Evolutionary conservation across 345 rosid genomes (phyloP), one percentile per base, ranked within the genome.

Genomic region (Dipteronia sinensis): DNA sequence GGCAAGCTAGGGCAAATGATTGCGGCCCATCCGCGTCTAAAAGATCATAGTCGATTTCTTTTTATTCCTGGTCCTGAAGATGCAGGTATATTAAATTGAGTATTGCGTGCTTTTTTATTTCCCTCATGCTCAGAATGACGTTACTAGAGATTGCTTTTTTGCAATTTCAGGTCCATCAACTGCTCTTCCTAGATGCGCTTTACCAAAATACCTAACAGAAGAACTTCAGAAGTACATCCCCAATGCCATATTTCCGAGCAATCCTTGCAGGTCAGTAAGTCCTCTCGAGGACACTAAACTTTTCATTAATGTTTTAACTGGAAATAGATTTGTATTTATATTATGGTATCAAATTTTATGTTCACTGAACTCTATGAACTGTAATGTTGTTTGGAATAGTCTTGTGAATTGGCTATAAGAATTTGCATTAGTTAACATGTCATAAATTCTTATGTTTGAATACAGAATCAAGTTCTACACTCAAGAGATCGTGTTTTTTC

Each of bases 61-160:
- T 96, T 96, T 79, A 89, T 96, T 74, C 99, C 97, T 1, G 97
- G 98, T 75, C 98, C 97, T 75, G 90, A 89, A 76, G 99, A 96
- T 79, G 90, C 94, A 83, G 99, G 99, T 96, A 84, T 58, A 19
- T 44, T 62, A 80, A 66, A 73, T 20, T 59, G 67, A 25, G 34
- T 51, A 44, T 44, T 17, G 31, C 58, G 40, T 46, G 47, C 69
- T 73, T 67, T 68, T 76, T 71, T 34, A 38, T 53, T 49, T n/a
- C 27, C 51, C 31, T 51, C 38, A 0, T 22, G 16, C 72, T 19
- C 42, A 6, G 20, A 29, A 19, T 72, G 16, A 46, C 23, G 69
- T 71, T 9, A 10, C 42, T n/a, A 74, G 47, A 75, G 65, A 40
- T 66, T 62, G 61, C 16, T 34, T 80, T 76, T 80, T 82, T 22